Base-by-base conservation (phyloP, 257 asterid genomes). In the Pogostemon cablin region DNA sequence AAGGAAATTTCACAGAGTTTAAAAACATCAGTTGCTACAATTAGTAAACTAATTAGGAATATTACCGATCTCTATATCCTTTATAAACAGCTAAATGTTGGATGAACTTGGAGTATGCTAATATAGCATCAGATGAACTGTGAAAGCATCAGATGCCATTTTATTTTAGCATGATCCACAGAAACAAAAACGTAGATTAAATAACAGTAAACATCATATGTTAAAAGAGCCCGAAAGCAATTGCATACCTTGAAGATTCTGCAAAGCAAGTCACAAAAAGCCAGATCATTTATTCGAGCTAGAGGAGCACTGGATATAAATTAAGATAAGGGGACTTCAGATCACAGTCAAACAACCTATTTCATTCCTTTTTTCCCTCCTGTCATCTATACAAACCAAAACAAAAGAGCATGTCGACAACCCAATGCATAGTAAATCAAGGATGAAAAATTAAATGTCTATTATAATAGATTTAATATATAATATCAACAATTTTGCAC, bases 21-120 rank as follows among this genome's bases (percentile, higher is more conserved):
- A 1, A 20, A 20, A 20, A 20, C 25, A 20, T 20, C 25, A 20
- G 25, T 20, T 20, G 25, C 25, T 1, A 20, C 25, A 1, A 20
- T 20, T 20, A 20, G 25, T 20, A 20, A 20, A 20, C 25, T 20
- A 20, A 20, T 20, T 1, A 20, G 25, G 1, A 20, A 20, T 20
- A 20, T 20, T 20, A 20, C 25, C 0, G 25, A 20, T 1, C 25
- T 20, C 25, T 20, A 20, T 20, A 20, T 20, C 25, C 25, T 20
- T 20, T 20, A 20, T 20, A 20, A 20, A 20, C 25, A 20, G 25
- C 25, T 20, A 20, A 20, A 20, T 93, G 89, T 75, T 93, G 96
- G 83, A 93, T 86, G 69, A 93, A 95, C 83, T 93, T 90, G 68
- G 95, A 81, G 83, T 90, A 88, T 41, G 96, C 96, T 77, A 93